These are phyloP conservation scores for Trichosporon sp. DNA, from an alignment of 1,284 basidiomycete species.

Conservation along the genomic window DNA sequence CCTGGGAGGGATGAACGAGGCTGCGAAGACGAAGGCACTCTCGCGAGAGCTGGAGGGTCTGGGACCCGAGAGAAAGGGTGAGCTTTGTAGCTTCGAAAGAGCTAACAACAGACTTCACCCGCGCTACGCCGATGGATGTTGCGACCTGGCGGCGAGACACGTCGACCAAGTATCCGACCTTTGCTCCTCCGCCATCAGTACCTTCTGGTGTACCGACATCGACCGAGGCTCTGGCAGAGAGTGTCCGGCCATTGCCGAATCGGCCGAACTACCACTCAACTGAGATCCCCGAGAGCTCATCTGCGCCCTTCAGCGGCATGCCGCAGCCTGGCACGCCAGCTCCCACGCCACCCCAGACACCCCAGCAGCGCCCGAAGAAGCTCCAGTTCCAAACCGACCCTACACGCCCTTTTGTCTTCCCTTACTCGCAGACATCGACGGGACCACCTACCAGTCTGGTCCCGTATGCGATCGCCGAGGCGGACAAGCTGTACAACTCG, in stretches of 20 bases:
- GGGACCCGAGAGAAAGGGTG: conserved; percentile 65
- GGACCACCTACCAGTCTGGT: conserved; percentile 62
- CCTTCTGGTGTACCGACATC: conserved; percentile 50
- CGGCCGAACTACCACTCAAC: conserved; percentile 79
- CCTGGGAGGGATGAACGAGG: conserved; percentile 87
- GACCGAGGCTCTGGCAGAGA: conserved; percentile 74
- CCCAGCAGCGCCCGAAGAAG: conserved; percentile 84
- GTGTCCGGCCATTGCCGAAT: conserved; percentile 88
- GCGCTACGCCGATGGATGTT: conserved; percentile 85
- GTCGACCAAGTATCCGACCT: conserved; percentile 91
- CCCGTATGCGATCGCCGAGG: conserved; percentile 94
- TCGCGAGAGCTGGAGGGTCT: conserved; percentile 80
- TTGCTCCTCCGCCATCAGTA: conserved; percentile 64
- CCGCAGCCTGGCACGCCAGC: conserved; percentile 75
- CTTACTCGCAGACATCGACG: conserved; percentile 69
- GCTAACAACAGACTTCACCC: conserved; percentile 62
- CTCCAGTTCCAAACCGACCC: conserved; percentile 99
- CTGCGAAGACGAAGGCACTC: conserved; percentile 78
- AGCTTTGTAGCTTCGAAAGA: conserved; percentile 22
- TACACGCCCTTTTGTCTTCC: conserved; percentile 89
- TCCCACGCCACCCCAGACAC: conserved; percentile 80
- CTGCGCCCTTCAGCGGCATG: conserved; percentile 30
- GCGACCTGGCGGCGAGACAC: conserved; percentile 84
- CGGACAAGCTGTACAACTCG: conserved; percentile 82
- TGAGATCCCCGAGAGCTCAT: conserved; percentile 40